Conservation (phyloP, 192 early-diverging fungal genomes). For the Glomus cerebriforme region DNA sequence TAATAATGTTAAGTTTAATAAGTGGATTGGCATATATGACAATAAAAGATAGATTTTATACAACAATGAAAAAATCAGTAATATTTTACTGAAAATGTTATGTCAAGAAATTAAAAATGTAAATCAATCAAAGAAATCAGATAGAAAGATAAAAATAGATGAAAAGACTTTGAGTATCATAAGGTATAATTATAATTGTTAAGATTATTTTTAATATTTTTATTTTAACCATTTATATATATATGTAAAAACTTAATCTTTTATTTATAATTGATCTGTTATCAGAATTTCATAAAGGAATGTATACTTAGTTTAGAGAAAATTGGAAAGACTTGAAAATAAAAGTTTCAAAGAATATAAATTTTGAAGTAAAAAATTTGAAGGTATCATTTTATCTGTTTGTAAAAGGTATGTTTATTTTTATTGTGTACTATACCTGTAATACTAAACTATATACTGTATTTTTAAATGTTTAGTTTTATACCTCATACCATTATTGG, state of each 20-base stretch:
- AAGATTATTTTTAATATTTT: slow-evolving; percentile 5
- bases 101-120: slow-evolving; percentile 16
- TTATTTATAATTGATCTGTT: slow-evolving; percentile 28
- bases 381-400: slow-evolving; percentile 13
- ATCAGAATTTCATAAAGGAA: slow-evolving; percentile 8
- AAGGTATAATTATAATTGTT: slow-evolving; percentile 9
- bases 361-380: slow-evolving; percentile 21
- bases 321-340: slow-evolving; percentile 24
- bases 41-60: slow-evolving; percentile 18
- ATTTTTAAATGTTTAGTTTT: slow-evolving; percentile 22
- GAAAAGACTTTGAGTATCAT: background rate
- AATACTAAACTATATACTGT: slow-evolving; percentile 1
- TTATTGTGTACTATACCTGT: background rate
- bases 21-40: background rate
- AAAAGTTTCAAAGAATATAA: slow-evolving; percentile 11
- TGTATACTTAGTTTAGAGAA: background rate
- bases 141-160: background rate
- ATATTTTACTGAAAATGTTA: slow-evolving; percentile 17
- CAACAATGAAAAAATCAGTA: slow-evolving; percentile 11
- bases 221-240: background rate
- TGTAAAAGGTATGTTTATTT: slow-evolving; percentile 23
- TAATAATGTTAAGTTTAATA: background rate
- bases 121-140: slow-evolving; percentile 8
- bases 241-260: background rate
- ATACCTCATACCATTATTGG: slow-evolving; percentile 5